Base-by-base conservation (phyloP, 768 basidiomycete genomes). In the Tricholomella constricta region DNA sequence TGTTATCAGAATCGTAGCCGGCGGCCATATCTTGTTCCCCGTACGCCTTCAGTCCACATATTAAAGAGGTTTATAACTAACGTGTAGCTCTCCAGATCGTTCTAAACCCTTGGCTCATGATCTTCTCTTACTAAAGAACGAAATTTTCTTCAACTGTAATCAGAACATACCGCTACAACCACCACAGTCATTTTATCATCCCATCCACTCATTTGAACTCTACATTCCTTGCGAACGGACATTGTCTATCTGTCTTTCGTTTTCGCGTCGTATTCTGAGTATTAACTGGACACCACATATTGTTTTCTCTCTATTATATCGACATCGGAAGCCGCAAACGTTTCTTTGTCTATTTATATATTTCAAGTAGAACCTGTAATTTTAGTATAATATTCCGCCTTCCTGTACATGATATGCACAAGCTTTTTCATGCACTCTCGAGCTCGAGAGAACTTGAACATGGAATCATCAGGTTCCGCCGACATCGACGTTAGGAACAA, bases 101-200 rank as follows among this genome's bases (percentile, higher is more conserved):
- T 17, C 79, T 94, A 36, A 94, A 94, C 60, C 93, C 91, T 1
- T 91, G 88, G 87, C 72, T 93, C 48, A 90, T 91, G 87, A 88
- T 91, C 40, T 93, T 92, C 70, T 86, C 84, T 3, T 81, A 78
- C 53, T 82, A 63, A 74, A 36, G 46, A 15, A 48, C 25, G 35
- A 27, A 12, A 17, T 20, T 22, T 23, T 15, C 32, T 20, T 8
- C 7, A 1, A 32, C 15, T 37, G 11, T 38, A 38, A 27, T 38
- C 45, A 48, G 15, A 37, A 31, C 19, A 32, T 26, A 22, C 26
- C 43, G 36, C 29, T 22, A 14, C 43, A 6, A 38, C 26, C 14
- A 51, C 35, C 31, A 32, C 45, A 29, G 15, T 60, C 50, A 29
- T 52, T 49, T 22, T 31, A 25, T 42, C n/a, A 22, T n/a, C 31